Conservation (phyloP, 495 filamentous ascomycete species). For the Penicillium ochrochloron region DNA sequence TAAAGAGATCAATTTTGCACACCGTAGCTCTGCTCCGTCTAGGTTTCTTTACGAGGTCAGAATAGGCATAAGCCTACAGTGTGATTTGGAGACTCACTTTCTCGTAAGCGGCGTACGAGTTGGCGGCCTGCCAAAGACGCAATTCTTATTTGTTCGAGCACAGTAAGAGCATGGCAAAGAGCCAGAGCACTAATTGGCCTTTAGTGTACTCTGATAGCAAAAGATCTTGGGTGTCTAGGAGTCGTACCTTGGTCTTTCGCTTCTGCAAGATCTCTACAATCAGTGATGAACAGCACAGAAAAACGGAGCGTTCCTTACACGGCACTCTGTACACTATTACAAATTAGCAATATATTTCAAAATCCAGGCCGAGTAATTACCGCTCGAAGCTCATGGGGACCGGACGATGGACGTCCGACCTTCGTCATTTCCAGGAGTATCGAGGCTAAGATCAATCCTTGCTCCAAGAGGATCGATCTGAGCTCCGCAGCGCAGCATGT, state of each 20-base stretch:
- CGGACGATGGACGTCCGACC: not conserved
- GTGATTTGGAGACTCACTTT: not conserved
- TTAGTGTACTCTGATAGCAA: not conserved
- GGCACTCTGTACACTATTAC: not conserved
- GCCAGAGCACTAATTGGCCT: not conserved
- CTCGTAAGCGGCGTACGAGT: not conserved
- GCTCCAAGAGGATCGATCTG: not conserved
- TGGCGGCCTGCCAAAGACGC: not conserved
- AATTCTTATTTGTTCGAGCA: not conserved
- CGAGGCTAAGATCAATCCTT: not conserved
- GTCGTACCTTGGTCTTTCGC: not conserved
- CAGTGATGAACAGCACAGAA: not conserved
- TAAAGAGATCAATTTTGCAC: not conserved
- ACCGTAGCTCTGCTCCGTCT: not conserved
- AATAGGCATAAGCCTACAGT: not conserved
- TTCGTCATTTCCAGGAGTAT: not conserved
- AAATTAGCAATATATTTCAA: not conserved
- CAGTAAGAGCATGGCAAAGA: not conserved
- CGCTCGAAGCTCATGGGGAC: conserved; percentile 1
- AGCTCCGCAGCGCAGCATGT: not conserved
- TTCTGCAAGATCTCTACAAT: not conserved
- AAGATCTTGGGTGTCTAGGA: not conserved
- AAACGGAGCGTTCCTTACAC: not conserved
- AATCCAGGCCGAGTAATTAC: not conserved
- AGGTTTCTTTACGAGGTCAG: not conserved